Evolutionary conservation across 352 stramenopile species (phyloP).

Genomic region (Plasmopara halstedii): DNA sequence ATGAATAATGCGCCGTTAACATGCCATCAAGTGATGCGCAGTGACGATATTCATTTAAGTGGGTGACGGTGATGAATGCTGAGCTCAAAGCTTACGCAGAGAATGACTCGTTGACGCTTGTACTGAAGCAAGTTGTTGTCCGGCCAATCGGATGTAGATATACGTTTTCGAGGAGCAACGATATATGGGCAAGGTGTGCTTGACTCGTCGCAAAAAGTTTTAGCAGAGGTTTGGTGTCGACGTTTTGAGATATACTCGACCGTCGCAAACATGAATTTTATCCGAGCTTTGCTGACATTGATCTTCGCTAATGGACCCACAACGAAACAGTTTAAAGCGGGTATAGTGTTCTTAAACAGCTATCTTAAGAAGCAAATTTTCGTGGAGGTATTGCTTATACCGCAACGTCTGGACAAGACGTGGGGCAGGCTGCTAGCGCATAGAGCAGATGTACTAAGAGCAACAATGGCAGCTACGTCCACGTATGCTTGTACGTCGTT

Average conservation of each 20-base stretch:
- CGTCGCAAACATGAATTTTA: constrained; percentile 12
- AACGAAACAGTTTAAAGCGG: constrained; percentile 2
- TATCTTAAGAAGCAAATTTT: not conserved
- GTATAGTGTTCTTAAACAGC: constrained; percentile 7
- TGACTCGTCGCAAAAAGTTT: constrained; percentile 1
- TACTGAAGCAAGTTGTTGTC: not conserved
- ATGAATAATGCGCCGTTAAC: not conserved
- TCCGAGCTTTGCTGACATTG: constrained; percentile 2
- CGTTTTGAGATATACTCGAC: constrained; percentile 8
- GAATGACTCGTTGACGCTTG: constrained; percentile 1
- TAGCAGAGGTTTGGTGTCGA: constrained; percentile 6
- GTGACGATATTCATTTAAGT: not conserved
- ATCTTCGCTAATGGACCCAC: not conserved
- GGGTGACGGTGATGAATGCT: not conserved
- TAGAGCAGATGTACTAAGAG: constrained; percentile 21
- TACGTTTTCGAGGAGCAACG: constrained; percentile 4
- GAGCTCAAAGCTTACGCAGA: not conserved
- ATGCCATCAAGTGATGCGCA: not conserved
- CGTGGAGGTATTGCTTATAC: constrained; percentile 1
- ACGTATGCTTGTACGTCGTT: constrained; percentile 5
- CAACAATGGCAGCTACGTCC: constrained; percentile 1
- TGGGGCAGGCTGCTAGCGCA: constrained; percentile 14
- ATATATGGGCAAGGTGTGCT: not conserved
- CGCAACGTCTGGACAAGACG: constrained; percentile 3
- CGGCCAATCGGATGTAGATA: not conserved